Evolutionary conservation across 352 stramenopile species (phyloP).

Genomic region (Pseudoperonospora humuli): DNA sequence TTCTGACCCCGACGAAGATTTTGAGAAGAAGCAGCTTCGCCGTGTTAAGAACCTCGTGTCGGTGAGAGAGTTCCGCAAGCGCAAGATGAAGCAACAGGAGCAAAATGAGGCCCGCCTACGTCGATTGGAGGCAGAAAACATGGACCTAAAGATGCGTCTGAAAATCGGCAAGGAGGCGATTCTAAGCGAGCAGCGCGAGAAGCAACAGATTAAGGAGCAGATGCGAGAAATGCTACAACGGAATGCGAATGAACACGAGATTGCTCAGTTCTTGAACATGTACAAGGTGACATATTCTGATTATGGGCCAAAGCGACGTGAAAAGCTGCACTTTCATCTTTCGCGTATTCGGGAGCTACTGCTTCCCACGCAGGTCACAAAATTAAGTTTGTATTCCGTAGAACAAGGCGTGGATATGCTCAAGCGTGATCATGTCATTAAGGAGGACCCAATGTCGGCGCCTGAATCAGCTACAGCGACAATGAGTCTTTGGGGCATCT

Average conservation of each 20-base stretch:
- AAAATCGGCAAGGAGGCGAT: conserved; percentile 79
- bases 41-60: conserved; percentile 71
- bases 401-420: conserved; percentile 62
- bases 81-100: conserved; percentile 66
- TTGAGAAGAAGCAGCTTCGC: conserved; percentile 50
- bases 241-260: conserved; percentile 58
- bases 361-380: conserved; percentile 71
- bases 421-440: conserved; percentile 48
- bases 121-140: conserved; percentile 64
- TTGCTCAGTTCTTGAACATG: conserved; percentile 73
- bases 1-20: conserved; percentile 24
- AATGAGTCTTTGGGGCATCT: conserved; percentile 65
- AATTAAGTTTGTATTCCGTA: conserved; percentile 69
- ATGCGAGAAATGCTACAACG: conserved; percentile 71
- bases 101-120: conserved; percentile 56
- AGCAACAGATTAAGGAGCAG: conserved; percentile 72
- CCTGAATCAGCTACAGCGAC: conserved; percentile 41
- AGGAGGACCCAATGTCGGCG: conserved; percentile 43
- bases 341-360: conserved; percentile 61
- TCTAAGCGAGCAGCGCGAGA: conserved; percentile 62
- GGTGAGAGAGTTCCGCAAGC: conserved; percentile 69
- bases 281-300: conserved; percentile 81
- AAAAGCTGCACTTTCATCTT: conserved; percentile 71
- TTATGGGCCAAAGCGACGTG: conserved; percentile 61
- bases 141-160: conserved; percentile 72